Evolutionary conservation across 352 stramenopile species (phyloP), one percentile per base, ranked within the genome.

Genomic region (Globisporangium radiosum): DNA sequence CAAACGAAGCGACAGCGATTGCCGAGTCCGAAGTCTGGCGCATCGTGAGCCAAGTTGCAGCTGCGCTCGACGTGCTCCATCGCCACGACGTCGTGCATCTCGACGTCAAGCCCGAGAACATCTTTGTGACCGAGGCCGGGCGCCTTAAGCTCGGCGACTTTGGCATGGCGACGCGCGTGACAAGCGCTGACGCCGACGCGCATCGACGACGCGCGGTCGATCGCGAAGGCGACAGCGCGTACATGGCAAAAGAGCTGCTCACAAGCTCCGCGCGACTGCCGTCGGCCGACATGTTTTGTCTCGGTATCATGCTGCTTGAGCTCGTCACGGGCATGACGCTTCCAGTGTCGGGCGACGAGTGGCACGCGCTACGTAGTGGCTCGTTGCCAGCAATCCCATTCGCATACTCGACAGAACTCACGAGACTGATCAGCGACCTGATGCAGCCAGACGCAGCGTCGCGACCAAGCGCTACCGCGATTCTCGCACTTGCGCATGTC

Each of bases 31-130:
- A 71, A 15, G 33, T 95, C 33, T 97, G 87, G 88, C 69, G 64
- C 25, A 85, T 97, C 15, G 50, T 94, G n/a, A 63, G 73, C 43
- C 77, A 96, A 44, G 61, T 94, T 53, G 69, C 76, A 33, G 65
- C 68, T 25, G 95, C 89, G 33, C 71, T 98, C 6, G 76, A 80
- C 43, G 84, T 96, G 17, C 84, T 98, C 7, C 92, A 98, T 70
- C 79, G 77, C 1, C 76, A 95, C 53, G 66, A 76, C 0, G 82
- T 98, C 39, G 89, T 98, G 17, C 96, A 99, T 63, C 76, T 98
- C 50, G 96, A 99, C 64, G 92, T 99, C 62, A 99, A 99, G 66
- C 94, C 95, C 11, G 92, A 94, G n/a, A 99, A 99, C 64, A 88
- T 98, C 54, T 97, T 98, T 64, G 84, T 96, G 37, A 76, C 77